These are phyloP conservation scores for Blastocystis sp. DNA, from an alignment of 352 stramenopile species.

Conservation along the genomic window DNA sequence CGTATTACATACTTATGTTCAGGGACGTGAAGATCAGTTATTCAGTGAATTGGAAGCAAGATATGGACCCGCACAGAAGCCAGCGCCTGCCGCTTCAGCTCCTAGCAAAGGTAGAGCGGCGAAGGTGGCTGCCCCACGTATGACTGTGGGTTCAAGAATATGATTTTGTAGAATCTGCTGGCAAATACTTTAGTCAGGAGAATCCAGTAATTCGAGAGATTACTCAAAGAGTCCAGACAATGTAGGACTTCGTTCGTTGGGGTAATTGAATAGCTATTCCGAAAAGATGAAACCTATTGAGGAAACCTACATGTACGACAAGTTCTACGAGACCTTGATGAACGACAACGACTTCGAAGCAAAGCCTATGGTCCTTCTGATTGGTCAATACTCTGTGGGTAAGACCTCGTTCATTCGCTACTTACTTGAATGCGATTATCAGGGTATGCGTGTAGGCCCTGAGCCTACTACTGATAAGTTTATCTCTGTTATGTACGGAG, in stretches of 20 bases:
- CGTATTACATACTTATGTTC: not conserved
- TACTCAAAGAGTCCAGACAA: conserved; percentile 31
- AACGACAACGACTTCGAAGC: conserved; percentile 88
- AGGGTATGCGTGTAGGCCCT: conserved; percentile 87
- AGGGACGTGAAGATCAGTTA: conserved; percentile 43
- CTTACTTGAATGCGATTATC: conserved; percentile 87
- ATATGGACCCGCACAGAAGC: conserved; percentile 32
- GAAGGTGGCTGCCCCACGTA: conserved; percentile 9
- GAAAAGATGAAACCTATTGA: conserved; percentile 73
- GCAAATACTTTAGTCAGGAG: conserved; percentile 53
- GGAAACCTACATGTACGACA: conserved; percentile 82
- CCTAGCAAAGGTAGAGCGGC: not conserved
- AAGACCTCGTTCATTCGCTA: conserved; percentile 96
- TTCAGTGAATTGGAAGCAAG: conserved; percentile 53
- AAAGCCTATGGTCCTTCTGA: conserved; percentile 93
- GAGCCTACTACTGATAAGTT: conserved; percentile 97
- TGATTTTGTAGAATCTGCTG: conserved; percentile 36
- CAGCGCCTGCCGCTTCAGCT: not conserved
- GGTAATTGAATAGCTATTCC: not conserved
- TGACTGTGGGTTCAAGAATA: not conserved
- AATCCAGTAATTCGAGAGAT: conserved; percentile 60
- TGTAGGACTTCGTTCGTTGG: not conserved
- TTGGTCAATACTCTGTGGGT: conserved; percentile 91
- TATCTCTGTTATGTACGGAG: conserved; percentile 89
- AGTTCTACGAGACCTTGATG: conserved; percentile 83